These are phyloP conservation scores for Cucurbita ficifolia DNA, from an alignment of 306 rosid genomes.

Conservation along the genomic window DNA sequence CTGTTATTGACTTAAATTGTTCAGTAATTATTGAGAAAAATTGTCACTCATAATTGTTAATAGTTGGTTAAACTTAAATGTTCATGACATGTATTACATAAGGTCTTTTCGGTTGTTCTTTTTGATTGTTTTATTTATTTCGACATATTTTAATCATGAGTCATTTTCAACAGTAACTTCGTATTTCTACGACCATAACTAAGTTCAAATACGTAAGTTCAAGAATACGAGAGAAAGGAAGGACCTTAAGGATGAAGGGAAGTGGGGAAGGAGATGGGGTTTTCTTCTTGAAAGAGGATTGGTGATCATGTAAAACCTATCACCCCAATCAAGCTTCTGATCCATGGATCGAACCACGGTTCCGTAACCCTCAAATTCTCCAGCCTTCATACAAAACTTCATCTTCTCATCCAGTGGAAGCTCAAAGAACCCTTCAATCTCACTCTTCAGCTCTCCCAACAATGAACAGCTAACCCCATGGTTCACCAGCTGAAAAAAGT, in stretches of 20 bases:
- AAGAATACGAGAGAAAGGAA: no score
- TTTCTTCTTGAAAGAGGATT: slow-evolving; percentile 49
- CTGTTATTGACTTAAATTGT: no score
- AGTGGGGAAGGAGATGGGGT: slow-evolving; percentile 40
- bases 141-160: no score
- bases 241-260: slow-evolving; percentile 45
- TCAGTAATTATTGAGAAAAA: no score
- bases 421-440: slow-evolving; percentile 43
- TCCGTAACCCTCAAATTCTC: slow-evolving; percentile 77
- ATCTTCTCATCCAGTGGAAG: slow-evolving; percentile 51
- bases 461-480: slow-evolving; percentile 47
- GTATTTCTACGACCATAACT: no score
- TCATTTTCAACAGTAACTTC: no score
- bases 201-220: no score
- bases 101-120: no score
- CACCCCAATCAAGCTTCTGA: slow-evolving; percentile 78
- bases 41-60: no score
- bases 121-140: no score
- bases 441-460: slow-evolving; percentile 30
- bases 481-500: slow-evolving; percentile 32
- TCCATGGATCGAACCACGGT: slow-evolving; percentile 19
- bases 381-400: slow-evolving; percentile 30
- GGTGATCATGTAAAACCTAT: slow-evolving; percentile 37
- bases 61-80: no score
- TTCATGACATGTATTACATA: no score